Evolutionary conservation across 805 yeast species (phyloP).

Genomic region (Kazachstania psychrophila): DNA sequence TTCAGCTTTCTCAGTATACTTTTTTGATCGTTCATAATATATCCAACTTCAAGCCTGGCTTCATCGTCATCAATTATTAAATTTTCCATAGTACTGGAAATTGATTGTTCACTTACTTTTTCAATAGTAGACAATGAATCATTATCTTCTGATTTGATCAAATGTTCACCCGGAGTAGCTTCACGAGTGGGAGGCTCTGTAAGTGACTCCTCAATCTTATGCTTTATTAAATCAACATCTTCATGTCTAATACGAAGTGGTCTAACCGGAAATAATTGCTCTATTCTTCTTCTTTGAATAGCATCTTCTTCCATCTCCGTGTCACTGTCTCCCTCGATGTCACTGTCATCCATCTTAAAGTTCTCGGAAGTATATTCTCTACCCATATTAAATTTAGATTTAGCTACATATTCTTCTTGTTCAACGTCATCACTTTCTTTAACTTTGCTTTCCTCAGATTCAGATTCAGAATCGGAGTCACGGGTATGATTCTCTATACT

Average conservation of each 20-base stretch:
- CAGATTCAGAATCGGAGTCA: slow-evolving; percentile 35
- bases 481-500: slow-evolving; percentile 20
- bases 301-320: slow-evolving; percentile 20
- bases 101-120: slow-evolving; percentile 17
- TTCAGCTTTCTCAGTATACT: slow-evolving; percentile 27
- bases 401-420: slow-evolving; percentile 6
- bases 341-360: slow-evolving; percentile 10
- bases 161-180: slow-evolving; percentile 18
- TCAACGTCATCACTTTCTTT: slow-evolving; percentile 33
- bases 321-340: slow-evolving; percentile 14
- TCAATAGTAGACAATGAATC: slow-evolving; percentile 11
- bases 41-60: slow-evolving; percentile 30
- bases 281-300: slow-evolving; percentile 20
- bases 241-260: slow-evolving; percentile 46
- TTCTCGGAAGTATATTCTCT: slow-evolving; percentile 44
- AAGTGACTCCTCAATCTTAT: slow-evolving; percentile 23
- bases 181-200: slow-evolving; percentile 21
- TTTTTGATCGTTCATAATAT: slow-evolving; percentile 33
- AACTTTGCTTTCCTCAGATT: slow-evolving; percentile 19
- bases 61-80: slow-evolving; percentile 27
- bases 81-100: slow-evolving; percentile 25
- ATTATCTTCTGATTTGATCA: slow-evolving; percentile 15
- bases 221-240: slow-evolving; percentile 31
- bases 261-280: slow-evolving; percentile 55
- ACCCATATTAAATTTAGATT: slow-evolving; percentile 52